phyloP scores from a whole-genome alignment of 495 filamentous ascomycete genomes.

The Xylaria curta region DNA sequence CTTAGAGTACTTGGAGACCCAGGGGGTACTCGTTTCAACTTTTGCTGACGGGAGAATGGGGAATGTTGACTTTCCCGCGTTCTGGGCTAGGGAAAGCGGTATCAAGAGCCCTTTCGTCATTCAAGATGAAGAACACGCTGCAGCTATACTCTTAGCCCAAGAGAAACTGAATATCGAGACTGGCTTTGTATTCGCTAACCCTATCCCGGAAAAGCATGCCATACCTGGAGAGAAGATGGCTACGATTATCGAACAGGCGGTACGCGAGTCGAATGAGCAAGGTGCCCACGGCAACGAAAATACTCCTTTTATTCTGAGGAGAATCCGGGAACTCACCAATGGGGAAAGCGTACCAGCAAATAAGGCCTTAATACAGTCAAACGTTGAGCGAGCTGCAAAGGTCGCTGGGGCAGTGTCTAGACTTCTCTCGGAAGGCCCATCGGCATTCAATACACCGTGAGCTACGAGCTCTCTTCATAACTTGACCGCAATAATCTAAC shows the following conservation, averaged over 20 bases:
- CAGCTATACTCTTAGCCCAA: constrained; percentile 71
- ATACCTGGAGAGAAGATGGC: constrained; percentile 79
- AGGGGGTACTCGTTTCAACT: constrained; percentile 84
- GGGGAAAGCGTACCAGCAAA: constrained; percentile 78
- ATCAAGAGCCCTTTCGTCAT: constrained; percentile 77
- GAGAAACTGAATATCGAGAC: constrained; percentile 68
- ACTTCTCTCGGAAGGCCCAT: constrained; percentile 45
- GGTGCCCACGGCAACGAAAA: constrained; percentile 78
- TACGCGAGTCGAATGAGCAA: constrained; percentile 71
- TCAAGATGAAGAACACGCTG: constrained; percentile 78
- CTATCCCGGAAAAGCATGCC: constrained; percentile 73
- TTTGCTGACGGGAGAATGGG: constrained; percentile 79
- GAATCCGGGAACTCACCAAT: constrained; percentile 80
- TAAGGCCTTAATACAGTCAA: constrained; percentile 75
- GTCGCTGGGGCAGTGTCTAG: constrained; percentile 78
- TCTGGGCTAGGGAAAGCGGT: constrained; percentile 87
- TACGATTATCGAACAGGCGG: constrained; percentile 71
- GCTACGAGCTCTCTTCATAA: constrained; percentile 29
- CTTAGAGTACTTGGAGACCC: constrained; percentile 92
- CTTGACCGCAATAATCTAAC: constrained; percentile 29
- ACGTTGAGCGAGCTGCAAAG: constrained; percentile 78
- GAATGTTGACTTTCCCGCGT: constrained; percentile 80
- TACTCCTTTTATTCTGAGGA: constrained; percentile 84
- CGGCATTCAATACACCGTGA: constrained; percentile 35
- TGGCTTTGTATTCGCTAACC: constrained; percentile 87